Evolutionary conservation across 345 rosid genomes (phyloP).

Genomic region (Trapa incisa): DNA sequence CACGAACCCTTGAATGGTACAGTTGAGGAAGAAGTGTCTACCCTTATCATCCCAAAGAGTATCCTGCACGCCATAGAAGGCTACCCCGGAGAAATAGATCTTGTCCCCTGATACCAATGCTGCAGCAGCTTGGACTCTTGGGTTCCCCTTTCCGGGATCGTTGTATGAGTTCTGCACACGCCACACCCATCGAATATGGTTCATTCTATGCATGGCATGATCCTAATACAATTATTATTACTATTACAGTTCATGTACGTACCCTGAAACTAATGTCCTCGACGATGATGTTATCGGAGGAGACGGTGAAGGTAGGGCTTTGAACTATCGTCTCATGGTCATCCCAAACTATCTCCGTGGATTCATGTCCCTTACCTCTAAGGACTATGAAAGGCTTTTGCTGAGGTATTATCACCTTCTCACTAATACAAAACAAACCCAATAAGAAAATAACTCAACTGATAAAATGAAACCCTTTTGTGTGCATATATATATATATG

Average conservation of each 20-base stretch:
- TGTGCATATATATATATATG: too few relatives aligned
- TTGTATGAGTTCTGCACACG: conserved; percentile 52
- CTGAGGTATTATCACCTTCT: conserved; percentile 54
- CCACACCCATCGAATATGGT: too few relatives aligned
- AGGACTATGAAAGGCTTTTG: conserved; percentile 55
- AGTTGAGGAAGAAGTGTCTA: conserved; percentile 48
- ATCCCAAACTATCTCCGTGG: conserved; percentile 52
- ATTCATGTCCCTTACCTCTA: conserved; percentile 39
- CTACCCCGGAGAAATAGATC: conserved; percentile 38
- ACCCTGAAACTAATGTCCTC: conserved; percentile 45
- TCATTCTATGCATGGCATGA: too few relatives aligned
- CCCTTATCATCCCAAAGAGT: conserved; percentile 69
- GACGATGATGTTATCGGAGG: conserved; percentile 50
- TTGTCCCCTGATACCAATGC: conserved; percentile 59
- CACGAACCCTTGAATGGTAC: conserved; percentile 64
- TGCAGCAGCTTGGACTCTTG: conserved; percentile 41
- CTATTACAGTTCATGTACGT: too few relatives aligned
- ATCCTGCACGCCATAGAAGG: conserved; percentile 63
- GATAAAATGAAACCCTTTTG: neutral
- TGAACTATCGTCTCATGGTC: conserved; percentile 29
- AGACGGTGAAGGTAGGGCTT: conserved; percentile 55
- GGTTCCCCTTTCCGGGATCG: conserved; percentile 23
- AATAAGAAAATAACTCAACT: too few relatives aligned
- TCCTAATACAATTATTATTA: too few relatives aligned
- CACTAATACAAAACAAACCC: conserved; percentile 20